phyloP scores from a whole-genome alignment of 257 asterid genomes.

The Petrea volubilis region DNA sequence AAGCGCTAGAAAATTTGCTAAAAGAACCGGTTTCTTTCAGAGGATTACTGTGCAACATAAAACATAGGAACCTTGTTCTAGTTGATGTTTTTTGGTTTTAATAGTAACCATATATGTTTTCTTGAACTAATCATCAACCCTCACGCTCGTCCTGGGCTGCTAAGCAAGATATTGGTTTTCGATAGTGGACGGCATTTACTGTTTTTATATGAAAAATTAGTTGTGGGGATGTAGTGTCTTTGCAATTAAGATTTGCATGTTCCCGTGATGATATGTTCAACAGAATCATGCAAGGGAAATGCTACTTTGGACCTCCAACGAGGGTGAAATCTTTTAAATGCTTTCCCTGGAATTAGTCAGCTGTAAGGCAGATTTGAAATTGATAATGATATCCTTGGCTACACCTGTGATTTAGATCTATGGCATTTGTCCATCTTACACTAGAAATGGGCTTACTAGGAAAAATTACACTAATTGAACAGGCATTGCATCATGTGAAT shows the following conservation, averaged over 20 bases:
- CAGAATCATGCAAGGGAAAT: neutral
- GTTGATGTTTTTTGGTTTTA: neutral
- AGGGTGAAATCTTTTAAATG: neutral
- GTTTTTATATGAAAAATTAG: neutral
- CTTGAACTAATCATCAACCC: neutral
- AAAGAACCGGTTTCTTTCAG: neutral
- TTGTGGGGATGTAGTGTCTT: neutral
- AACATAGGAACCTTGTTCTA: neutral
- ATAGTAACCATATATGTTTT: neutral
- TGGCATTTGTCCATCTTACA: neutral
- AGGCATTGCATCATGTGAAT: constrained; percentile 13
- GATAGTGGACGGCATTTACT: neutral
- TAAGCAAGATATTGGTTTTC: neutral
- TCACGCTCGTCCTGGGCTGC: neutral
- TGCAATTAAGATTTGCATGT: neutral
- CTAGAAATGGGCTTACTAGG: neutral
- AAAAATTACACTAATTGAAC: neutral
- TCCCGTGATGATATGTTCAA: neutral
- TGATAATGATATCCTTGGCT: too few species aligned
- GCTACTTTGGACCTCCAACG: neutral
- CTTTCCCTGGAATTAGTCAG: neutral
- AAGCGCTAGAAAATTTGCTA: neutral
- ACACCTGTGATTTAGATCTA: neutral
- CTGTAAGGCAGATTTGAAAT: neutral
- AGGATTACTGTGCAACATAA: neutral